Base-by-base conservation (phyloP, 2,329 filamentous ascomycete species). In the Hyphodiscus sp. region DNA sequence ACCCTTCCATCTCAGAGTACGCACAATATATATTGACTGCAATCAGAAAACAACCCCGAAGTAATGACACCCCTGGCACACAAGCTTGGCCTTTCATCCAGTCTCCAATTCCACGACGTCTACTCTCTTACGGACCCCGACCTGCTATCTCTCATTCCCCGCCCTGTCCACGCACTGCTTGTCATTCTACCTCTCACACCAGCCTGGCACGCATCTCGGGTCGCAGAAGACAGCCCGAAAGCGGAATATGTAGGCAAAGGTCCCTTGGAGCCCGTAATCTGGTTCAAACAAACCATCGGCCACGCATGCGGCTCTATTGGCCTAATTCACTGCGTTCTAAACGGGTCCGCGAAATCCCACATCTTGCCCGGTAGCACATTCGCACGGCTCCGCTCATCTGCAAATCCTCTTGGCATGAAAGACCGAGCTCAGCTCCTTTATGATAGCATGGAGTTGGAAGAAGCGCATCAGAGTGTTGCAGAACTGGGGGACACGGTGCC, bases 261-360 rank as follows among this genome's bases (percentile, higher is more conserved):
- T 0, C 71, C 78, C 1, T 66, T 65, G 0, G 89, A 96, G 67
- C 85, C 88, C 9, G 89, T 96, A 0, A 66, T 95, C 8, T 99
- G 92, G 94, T 97, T 91, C 78, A 87, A 83, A 63, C 92, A 97
- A 74, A 97, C 91, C 0, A 96, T 97, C 64, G 81, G 87, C 56
- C 95, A 97, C 68, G 90, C 92, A 0, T 97, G 92, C 69, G 92
- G 92, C 0, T 74, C 96, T 45, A 96, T 96, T 75, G 94, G 88
- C 0, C 72, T 97, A 26, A 69, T 97, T 45, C 94, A 97, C 68
- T 87, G 86, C 18, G 81, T 89, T 0, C 78, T 79, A 45, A 99
- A 97, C 69, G 91, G 91, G 0, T 77, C 78, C 1, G 86, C 88
- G 6, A 80, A 59, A 82, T 86, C 96, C 72, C 0, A 53, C 42